Evolutionary conservation across 2,329 filamentous ascomycete genomes (phyloP).

Genomic region (Penicillium sp.): DNA sequence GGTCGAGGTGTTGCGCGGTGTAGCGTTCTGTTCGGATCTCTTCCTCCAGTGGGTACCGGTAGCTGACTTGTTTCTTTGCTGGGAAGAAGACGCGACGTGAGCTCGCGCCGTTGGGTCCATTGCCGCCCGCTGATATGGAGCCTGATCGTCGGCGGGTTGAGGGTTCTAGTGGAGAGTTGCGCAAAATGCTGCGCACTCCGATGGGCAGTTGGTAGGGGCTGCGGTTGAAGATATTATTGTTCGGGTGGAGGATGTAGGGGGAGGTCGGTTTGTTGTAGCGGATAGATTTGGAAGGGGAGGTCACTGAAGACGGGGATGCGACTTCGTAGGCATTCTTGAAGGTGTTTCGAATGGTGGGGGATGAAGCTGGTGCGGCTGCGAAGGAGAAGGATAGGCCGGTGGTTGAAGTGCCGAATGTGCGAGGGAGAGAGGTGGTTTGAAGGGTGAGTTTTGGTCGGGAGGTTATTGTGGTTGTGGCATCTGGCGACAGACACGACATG

Average conservation of each 20-base stretch:
- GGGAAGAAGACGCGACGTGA: slow-evolving; percentile 49
- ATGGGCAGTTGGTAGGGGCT: slow-evolving; percentile 44
- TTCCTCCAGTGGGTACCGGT: slow-evolving; percentile 55
- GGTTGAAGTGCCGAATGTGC: slow-evolving; percentile 55
- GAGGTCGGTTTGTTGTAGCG: slow-evolving; percentile 31
- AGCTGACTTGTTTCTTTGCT: slow-evolving; percentile 56
- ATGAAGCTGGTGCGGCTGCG: slow-evolving; percentile 48
- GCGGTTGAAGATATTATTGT: slow-evolving; percentile 17
- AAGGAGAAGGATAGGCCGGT: slow-evolving; percentile 53
- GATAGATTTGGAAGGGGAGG: slow-evolving; percentile 32
- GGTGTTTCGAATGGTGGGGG: slow-evolving; percentile 61
- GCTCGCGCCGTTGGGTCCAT: slow-evolving; percentile 27
- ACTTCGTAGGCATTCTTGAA: slow-evolving; percentile 59
- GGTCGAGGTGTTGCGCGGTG: slow-evolving; percentile 55
- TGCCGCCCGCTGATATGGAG: slow-evolving; percentile 36
- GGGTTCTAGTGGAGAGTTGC: slow-evolving; percentile 44
- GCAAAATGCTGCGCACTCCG: slow-evolving; percentile 47
- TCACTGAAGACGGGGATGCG: slow-evolving; percentile 38
- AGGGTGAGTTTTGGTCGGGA: slow-evolving; percentile 59
- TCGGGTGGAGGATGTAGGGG: slow-evolving; percentile 24
- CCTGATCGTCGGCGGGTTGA: slow-evolving; percentile 38
- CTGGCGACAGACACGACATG: slow-evolving; percentile 23
- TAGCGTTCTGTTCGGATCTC: slow-evolving; percentile 58
- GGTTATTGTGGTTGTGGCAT: slow-evolving; percentile 18
- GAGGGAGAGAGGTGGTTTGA: slow-evolving; percentile 52